Evolutionary conservation across 768 basidiomycete genomes (phyloP), one percentile per base, ranked within the genome.

Genomic region (Fistulinella prunicolor): DNA sequence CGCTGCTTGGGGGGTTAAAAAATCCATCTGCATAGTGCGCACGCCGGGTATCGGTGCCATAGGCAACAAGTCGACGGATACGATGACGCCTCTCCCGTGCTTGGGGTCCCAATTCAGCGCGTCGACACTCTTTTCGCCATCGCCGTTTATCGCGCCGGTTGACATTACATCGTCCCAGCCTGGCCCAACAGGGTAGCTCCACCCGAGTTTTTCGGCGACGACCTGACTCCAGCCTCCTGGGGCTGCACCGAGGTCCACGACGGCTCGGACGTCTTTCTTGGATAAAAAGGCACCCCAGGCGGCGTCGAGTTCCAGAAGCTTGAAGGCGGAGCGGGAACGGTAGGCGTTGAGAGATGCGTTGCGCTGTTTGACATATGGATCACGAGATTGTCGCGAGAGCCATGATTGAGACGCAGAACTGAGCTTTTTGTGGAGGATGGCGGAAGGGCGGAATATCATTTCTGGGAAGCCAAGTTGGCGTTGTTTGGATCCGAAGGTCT

Each of bases 161-260:
- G 37, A 30, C 26, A 32, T 24, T 46, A 1, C 26, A 44, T 16
- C 41, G 35, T 35, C 46, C 17, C 35, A 23, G 35, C 50, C 44
- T 36, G 47, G 26, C 20, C 42, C 23, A 28, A 50, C 40, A 9
- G 22, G 32, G 22, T 58, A 50, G 26, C 54, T 56, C 75, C 78
- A 81, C 3, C 83, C 82, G n/a, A 89, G 62, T 47, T 79, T 77
- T 26, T 72, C 73, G 0, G 81, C 77, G 13, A 81, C 83, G 10
- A 93, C 93, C 61, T 96, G 94, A 42, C 86, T 87, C 94, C 95
- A 98, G 0, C 92, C 92, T 0, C 94, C 94, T 0, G 94, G 95
- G 0, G 93, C 90, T 0, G 89, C 89, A 14, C 95, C 94, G 19
- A 96, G 78, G 66, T 96, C 94, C 1, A 94, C 81, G 0, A 95